Evolutionary conservation across 1,139 yeast species (phyloP), one percentile per base, ranked within the genome.

Genomic region (Kurtzmaniella quercitrusa): DNA sequence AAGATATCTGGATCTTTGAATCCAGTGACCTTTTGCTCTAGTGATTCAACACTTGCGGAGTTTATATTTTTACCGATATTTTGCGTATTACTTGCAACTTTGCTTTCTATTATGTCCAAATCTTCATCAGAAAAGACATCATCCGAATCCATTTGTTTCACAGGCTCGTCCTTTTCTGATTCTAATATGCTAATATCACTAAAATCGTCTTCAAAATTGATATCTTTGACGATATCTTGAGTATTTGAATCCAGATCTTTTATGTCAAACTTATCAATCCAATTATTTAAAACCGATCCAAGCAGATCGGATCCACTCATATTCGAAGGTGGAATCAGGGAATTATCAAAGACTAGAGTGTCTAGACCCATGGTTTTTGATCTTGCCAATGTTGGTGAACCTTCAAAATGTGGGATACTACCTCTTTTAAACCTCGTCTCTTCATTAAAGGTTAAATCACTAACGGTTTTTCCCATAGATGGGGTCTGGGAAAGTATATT

Each of bases 181-280:
- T 27, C 29, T 25, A 25, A 34, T 17, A 34, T 7, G 18, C 43
- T 38, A 21, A 43, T 40, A 34, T 55, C 58, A 39, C 57, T 50
- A 42, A 55, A 55, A 37, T 53, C 55, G 37, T 54, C 57, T 40
- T 53, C 53, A 42, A 53, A 52, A 31, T 53, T 51, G 42, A 55
- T 48, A 23, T 38, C 41, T 33, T 42, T 19, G 25, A 47, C 43
- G 18, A 38, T 25, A 11, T 44, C 44, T 31, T 42, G 43, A 23
- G 44, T 40, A 21, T 34, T 16, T 31, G 15, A 33, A 11, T 34
- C 39, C n/a, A 38, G 21, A 16, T 34, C 38, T 11, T 45, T 48
- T 45, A 44, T 42, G 25, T 65, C 70, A 46, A 68, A 66, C 47
- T 59, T 66, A 42, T 63, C 60, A 7, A 68, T 62, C 74, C 74